Percentiles rank a stretch among this genome's conserved stretches.
These are phyloP conservation scores for Vanilla planifolia DNA, from an alignment of 106 monocot genomes.

Conservation along the genomic window DNA sequence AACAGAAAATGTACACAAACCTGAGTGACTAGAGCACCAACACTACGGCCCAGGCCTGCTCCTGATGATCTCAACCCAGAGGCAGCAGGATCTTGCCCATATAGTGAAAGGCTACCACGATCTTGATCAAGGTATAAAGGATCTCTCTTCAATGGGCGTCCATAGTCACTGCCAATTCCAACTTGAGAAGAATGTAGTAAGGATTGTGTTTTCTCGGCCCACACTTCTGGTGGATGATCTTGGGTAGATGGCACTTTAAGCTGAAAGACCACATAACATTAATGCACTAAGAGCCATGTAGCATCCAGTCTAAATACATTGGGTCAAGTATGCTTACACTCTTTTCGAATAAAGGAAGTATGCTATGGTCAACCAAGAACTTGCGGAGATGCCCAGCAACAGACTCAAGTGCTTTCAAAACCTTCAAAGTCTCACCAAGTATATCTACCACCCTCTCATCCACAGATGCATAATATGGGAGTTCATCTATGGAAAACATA, in stretches of 20 bases:
- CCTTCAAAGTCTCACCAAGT: conserved; percentile 71
- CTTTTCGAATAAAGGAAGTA: conserved; percentile 80
- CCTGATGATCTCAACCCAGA: conserved; percentile 49
- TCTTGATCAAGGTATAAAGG: conserved; percentile 51
- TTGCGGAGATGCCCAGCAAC: conserved; percentile 70
- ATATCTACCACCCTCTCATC: conserved; percentile 88
- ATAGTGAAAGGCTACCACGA: conserved; percentile 47
- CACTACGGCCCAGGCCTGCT: conserved; percentile 34
- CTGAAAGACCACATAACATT: conserved; percentile 8
- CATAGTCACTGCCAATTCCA: conserved; percentile 43
- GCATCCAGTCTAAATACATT: background rate
- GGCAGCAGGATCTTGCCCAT: conserved; percentile 73
- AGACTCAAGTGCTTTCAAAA: conserved; percentile 71
- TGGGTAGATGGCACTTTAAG: conserved; percentile 29
- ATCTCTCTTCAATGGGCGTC: conserved; percentile 45
- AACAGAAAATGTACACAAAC: too few species aligned
- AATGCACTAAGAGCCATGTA: background rate
- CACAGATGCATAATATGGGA: conserved; percentile 53
- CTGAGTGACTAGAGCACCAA: conserved; percentile 75
- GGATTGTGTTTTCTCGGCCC: conserved; percentile 39
- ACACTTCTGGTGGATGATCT: conserved; percentile 34
- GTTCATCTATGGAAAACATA: conserved; percentile 35
- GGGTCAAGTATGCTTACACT: conserved; percentile 41
- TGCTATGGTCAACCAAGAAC: conserved; percentile 87
- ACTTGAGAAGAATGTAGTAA: conserved; percentile 17